Evolutionary conservation across 176 grass and related monocot species (phyloP).

Genomic region (Tuctoria greenei): DNA sequence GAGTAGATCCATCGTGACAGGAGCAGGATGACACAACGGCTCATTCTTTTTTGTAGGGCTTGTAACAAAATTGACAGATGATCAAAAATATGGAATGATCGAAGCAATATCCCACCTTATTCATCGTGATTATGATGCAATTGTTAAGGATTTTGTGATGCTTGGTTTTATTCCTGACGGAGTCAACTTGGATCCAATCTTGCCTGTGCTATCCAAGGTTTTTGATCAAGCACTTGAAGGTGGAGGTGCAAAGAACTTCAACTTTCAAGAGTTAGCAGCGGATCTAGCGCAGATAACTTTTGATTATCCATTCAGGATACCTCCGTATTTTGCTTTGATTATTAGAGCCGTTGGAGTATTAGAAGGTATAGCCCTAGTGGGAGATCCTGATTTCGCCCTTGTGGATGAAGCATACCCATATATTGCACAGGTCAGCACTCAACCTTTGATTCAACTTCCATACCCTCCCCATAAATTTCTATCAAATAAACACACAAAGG

Average conservation of each 20-base stretch:
- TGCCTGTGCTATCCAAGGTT: slow-evolving; percentile 92
- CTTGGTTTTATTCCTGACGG: slow-evolving; percentile 96
- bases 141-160: slow-evolving; percentile 94
- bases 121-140: slow-evolving; percentile 94
- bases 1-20: not conserved
- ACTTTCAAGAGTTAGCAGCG: slow-evolving; percentile 95
- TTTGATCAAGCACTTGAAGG: slow-evolving; percentile 99
- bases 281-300: slow-evolving; percentile 99
- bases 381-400: slow-evolving; percentile 93
- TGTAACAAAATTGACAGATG: slow-evolving; percentile 93
- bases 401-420: slow-evolving; percentile 99
- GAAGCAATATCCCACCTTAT: slow-evolving; percentile 99
- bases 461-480: not conserved
- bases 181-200: slow-evolving; percentile 90
- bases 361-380: slow-evolving; percentile 98
- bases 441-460: not conserved
- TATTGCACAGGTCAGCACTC: slow-evolving; percentile 69
- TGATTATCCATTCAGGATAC: slow-evolving; percentile 97
- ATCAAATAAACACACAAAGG: not conserved
- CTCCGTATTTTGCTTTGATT: slow-evolving; percentile 97
- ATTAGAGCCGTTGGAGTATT: slow-evolving; percentile 97
- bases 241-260: slow-evolving; percentile 96
- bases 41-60: slow-evolving; percentile 58
- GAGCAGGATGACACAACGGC: not conserved
- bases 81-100: slow-evolving; percentile 97